Conservation (phyloP, 2,329 filamentous ascomycete species). For the Sporothrix inflata region DNA sequence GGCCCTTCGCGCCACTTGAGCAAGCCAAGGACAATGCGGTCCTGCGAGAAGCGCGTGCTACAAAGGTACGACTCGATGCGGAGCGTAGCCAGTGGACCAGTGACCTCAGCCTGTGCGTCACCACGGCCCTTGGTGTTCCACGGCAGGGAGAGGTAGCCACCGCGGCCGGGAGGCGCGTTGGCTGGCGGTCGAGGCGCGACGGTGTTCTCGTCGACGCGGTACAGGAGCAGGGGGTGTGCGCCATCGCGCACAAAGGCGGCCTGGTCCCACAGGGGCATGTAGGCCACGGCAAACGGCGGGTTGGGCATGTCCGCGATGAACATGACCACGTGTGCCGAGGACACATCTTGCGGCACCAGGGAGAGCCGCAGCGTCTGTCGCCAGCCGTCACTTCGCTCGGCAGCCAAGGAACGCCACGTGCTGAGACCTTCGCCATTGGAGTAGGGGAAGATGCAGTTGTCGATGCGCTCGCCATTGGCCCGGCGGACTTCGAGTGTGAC, state of each 20-base stretch:
- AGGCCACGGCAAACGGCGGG: slow-evolving; percentile 86
- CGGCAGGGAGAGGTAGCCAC: slow-evolving; percentile 82
- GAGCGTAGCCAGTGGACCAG: slow-evolving; percentile 78
- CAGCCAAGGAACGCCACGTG: slow-evolving; percentile 84
- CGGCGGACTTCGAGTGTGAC: slow-evolving; percentile 87
- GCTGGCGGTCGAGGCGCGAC: slow-evolving; percentile 63
- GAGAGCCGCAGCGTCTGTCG: slow-evolving; percentile 83
- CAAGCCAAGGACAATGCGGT: slow-evolving; percentile 80
- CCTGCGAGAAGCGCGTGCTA: slow-evolving; percentile 93
- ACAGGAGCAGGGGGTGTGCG: slow-evolving; percentile 76
- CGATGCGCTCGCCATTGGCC: slow-evolving; percentile 76
- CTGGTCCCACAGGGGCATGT: slow-evolving; percentile 92
- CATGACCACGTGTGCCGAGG: slow-evolving; percentile 83
- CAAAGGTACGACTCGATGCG: slow-evolving; percentile 83
- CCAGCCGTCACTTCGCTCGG: slow-evolving; percentile 81
- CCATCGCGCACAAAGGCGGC: slow-evolving; percentile 90
- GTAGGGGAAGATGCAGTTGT: slow-evolving; percentile 83
- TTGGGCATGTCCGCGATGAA: slow-evolving; percentile 84
- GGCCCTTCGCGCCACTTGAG: slow-evolving; percentile 82
- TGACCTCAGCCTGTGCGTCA: slow-evolving; percentile 72
- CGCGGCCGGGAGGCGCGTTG: slow-evolving; percentile 58
- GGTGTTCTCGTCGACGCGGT: slow-evolving; percentile 90
- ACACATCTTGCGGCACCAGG: slow-evolving; percentile 77
- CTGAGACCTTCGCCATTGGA: slow-evolving; percentile 80
- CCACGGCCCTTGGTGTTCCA: slow-evolving; percentile 73